Base-by-base conservation (phyloP, 495 filamentous ascomycete genomes). In the Daldinia loculata region DNA sequence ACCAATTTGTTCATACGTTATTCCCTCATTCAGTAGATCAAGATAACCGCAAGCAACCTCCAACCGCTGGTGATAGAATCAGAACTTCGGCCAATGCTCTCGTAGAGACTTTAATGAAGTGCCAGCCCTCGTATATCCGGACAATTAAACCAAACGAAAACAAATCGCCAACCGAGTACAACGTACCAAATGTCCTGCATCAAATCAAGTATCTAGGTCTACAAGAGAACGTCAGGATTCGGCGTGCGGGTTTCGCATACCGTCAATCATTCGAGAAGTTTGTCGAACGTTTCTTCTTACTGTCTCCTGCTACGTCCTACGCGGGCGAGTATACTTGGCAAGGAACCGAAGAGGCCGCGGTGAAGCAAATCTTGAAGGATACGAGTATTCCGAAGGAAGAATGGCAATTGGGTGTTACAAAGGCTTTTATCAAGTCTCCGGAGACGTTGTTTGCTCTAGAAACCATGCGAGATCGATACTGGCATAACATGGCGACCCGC, bases 91-190 rank as follows among this genome's bases (percentile, higher is more conserved):
- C 96, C 34, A 99, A 99, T 78, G 93, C 97, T 45, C 84, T 99
- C 17, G 96, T 99, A 14, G 87, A 92, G 0, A 98, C 96, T 3
- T 80, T 99, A 74, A 98, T 98, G 96, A 97, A 97, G 79, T 93
- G 93, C 24, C 89, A 93, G 60, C 96, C 96, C 2, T 97, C 93
- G 0, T 99, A 99, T 76, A 99, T 99, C 76, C 92, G 96, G 72
- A 99, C 96, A 3, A 99, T 99, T 80, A 99, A 99, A 78, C 96
- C 96, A 4, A 99, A 99, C 80, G 96, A 99, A 74, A 98, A 97
- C 82, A 98, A 98, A 79, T 95, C 93, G 9, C 91, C 93, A 0
- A 87, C 87, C 22, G 95, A 99, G 78, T 99, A 97, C 77, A 97
- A 96, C 70, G 85, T 83, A 11, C 89, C 89, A 27, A 98, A 97